Evolutionary conservation across 371 early-diverging fungal genomes (phyloP), one percentile per base, ranked within the genome.

Genomic region (Saksenaea oblongispora): DNA sequence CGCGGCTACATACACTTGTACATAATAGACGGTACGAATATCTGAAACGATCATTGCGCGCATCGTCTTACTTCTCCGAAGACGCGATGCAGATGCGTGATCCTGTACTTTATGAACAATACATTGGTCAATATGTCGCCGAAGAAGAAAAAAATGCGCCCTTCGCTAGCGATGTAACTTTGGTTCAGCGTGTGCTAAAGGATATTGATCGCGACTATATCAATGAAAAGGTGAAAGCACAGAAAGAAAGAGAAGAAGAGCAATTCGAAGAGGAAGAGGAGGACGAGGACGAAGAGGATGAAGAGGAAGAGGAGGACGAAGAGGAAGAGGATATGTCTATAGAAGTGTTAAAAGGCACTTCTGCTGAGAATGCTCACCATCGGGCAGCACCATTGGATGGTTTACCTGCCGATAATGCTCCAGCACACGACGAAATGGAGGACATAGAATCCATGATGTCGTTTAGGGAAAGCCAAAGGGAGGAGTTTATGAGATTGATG

Each of bases 241-340:
- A 82, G 47, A 68, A 73, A 36, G 44, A 57, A 7, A 65, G 66
- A 1, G 75, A 75, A 22, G 75, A 78, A 36, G 80, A 82, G 18
- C 82, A 80, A 58, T 70, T 72, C 41, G 78, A 80, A 35, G 84
- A 84, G 17, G 82, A 84, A 27, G 84, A 84, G 28, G 80, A 81
- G n/a, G 76, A 75, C 1, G 72, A 74, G 0, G 71, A 73, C 0
- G 73, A 76, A 15, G 72, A 71, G 0, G 75, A 76, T 14, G 53
- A 65, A 27, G 35, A 55, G 1, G 42, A 55, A n/a, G 35, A 34
- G 15, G 37, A 3, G 26, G 17, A 18, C 18, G n/a, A 5, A 24
- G 14, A 22, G 24, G 41, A 27, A 44, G n/a, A n/a, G n/a, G n/a
- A n/a, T n/a, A 34, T 15, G 26, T 31, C 24, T 11, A 41, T 26